Evolutionary conservation across 345 rosid species (phyloP).

Genomic region (Populus tremula): DNA sequence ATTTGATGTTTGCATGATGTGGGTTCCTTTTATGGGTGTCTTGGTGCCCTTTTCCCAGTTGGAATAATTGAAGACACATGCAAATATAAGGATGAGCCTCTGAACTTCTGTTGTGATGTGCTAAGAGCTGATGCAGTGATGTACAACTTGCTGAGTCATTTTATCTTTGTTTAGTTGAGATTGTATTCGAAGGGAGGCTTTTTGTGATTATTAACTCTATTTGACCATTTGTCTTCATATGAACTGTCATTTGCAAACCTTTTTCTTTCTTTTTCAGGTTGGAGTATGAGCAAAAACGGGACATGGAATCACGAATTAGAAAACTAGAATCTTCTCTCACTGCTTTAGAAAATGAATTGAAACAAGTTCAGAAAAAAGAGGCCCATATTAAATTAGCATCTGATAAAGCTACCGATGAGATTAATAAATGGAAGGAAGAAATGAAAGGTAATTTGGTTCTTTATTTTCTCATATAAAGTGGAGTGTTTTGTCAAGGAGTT

Average conservation of each 20-base stretch:
- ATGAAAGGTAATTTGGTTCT: constrained; percentile 52
- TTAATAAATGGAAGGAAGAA: constrained; percentile 71
- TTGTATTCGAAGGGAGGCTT: neutral
- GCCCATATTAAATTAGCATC: constrained; percentile 57
- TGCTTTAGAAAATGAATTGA: constrained; percentile 63
- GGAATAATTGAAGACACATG: neutral
- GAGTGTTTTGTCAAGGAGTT: neutral
- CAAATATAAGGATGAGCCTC: neutral
- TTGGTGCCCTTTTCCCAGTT: too few species aligned
- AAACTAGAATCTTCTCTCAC: constrained; percentile 73
- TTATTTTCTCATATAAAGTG: neutral
- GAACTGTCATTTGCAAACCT: neutral
- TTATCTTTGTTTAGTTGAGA: neutral
- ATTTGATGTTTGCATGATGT: too few species aligned
- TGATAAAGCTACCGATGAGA: constrained; percentile 59
- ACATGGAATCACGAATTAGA: constrained; percentile 72
- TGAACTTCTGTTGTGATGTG: neutral
- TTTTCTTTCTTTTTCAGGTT: constrained; percentile 48
- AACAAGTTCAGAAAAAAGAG: constrained; percentile 54
- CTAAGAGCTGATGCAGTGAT: neutral
- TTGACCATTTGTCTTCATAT: neutral
- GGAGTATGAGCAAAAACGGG: constrained; percentile 93
- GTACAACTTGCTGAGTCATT: neutral
- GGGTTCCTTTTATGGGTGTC: too few species aligned
- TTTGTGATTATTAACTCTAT: neutral